phyloP scores from a whole-genome alignment of 495 filamentous ascomycete genomes.

The Penicillium nucicola region DNA sequence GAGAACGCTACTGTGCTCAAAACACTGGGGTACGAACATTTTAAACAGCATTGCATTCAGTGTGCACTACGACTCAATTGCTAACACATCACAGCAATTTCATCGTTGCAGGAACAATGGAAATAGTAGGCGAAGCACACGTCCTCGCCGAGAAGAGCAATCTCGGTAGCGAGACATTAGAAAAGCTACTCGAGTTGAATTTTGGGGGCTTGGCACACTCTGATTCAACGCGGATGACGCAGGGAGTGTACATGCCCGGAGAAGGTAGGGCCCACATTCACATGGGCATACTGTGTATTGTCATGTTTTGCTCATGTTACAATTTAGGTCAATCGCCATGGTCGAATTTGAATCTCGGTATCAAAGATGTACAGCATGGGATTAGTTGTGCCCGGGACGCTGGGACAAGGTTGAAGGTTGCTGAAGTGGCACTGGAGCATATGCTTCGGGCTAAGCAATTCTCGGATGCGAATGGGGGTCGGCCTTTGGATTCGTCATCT shows the following conservation, averaged over 20 bases:
- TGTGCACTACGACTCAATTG: not conserved
- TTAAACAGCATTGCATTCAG: too few relatives aligned
- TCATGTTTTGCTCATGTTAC: not conserved
- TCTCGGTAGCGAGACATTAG: slow-evolving; percentile 3
- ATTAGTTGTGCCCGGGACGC: slow-evolving; percentile 2
- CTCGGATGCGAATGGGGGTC: not conserved
- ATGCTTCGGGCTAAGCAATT: slow-evolving; percentile 6
- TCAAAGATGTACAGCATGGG: slow-evolving; percentile 10
- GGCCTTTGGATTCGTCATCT: slow-evolving; percentile 10
- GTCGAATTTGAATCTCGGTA: slow-evolving; percentile 9
- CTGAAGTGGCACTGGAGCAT: slow-evolving; percentile 7
- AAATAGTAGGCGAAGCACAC: slow-evolving; percentile 12
- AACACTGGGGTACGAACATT: slow-evolving; percentile 4
- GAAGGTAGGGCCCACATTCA: slow-evolving; percentile 1
- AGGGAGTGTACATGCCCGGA: slow-evolving; percentile 6
- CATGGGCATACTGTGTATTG: too few relatives aligned
- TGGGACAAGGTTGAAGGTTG: slow-evolving; percentile 7
- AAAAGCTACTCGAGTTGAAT: slow-evolving; percentile 10
- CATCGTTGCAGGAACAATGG: slow-evolving; percentile 9
- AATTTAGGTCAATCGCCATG: slow-evolving; percentile 3
- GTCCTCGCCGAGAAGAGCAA: slow-evolving; percentile 13
- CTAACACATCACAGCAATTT: slow-evolving; percentile 6
- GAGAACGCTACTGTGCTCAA: slow-evolving; percentile 11
- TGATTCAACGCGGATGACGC: slow-evolving; percentile 7
- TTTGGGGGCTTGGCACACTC: slow-evolving; percentile 3